Percentiles rank a stretch among this genome's conserved stretches.
phyloP scores from a whole-genome alignment of 495 filamentous ascomycete species.

The Penicillium pancosmium region DNA sequence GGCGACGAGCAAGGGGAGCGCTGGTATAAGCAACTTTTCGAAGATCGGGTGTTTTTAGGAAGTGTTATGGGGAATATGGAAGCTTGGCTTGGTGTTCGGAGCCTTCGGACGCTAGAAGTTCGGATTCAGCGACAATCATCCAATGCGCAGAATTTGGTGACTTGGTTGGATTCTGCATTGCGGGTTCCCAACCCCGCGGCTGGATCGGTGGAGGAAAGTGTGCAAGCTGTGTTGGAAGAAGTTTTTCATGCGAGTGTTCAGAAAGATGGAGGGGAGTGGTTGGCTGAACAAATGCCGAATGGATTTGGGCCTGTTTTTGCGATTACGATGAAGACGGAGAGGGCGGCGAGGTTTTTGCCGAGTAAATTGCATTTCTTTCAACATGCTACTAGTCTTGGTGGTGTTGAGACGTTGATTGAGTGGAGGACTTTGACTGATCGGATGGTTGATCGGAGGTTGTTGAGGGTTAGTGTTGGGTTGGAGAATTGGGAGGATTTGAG shows the following conservation, averaged over 20 bases:
- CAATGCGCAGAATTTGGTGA: conserved; percentile 67
- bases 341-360: conserved; percentile 68
- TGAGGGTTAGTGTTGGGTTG: conserved; percentile 83
- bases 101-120: conserved; percentile 82
- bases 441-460: conserved; percentile 68
- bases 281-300: conserved; percentile 86
- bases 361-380: conserved; percentile 81
- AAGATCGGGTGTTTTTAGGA: conserved; percentile 75
- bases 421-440: conserved; percentile 76
- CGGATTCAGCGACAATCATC: conserved; percentile 73
- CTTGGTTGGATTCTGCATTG: conserved; percentile 64
- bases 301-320: conserved; percentile 91
- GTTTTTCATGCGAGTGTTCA: conserved; percentile 81
- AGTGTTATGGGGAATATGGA: conserved; percentile 89
- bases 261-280: conserved; percentile 65
- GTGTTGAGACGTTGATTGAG: conserved; percentile 87
- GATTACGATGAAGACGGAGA: conserved; percentile 61
- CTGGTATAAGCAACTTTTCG: conserved; percentile 58
- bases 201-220: conserved; percentile 42
- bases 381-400: conserved; percentile 91
- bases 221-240: conserved; percentile 55
- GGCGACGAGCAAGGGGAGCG: conserved; percentile 52
- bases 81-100: conserved; percentile 87
- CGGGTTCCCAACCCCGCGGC: conserved; percentile 30
- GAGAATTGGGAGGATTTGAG: conserved; percentile 86